Base-by-base conservation (phyloP, 2,329 filamentous ascomycete species). In the Aspergillus sp. region DNA sequence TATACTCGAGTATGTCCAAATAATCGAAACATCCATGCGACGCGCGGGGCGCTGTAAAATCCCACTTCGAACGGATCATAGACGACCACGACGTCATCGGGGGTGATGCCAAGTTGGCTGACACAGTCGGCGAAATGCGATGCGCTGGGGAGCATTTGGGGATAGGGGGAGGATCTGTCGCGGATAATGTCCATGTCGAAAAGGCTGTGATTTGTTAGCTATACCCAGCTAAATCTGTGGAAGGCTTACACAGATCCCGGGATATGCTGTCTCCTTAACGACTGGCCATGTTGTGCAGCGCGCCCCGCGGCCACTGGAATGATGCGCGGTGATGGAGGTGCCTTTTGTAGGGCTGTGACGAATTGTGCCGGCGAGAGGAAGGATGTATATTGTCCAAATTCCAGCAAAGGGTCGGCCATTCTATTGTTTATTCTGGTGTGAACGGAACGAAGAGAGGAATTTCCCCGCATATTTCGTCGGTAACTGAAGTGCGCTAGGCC, bases 21-120 rank as follows among this genome's bases (percentile, higher is more conserved):
- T 23, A 59, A 45, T 3, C 50, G 53, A 38, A 49, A 65, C 4
- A 49, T 58, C 57, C 60, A 65, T 7, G 61, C 62, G 2, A 61
- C 59, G 2, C 62, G 58, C 15, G 62, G 62, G 0, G 62, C 57
- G 5, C 50, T 59, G 43, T 65, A 63, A 5, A 63, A 52, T 4
- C 60, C 62, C 2, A 58, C 49, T 6, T 64, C 61, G 1, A 56
- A 46, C 2, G 60, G 44, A 35, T 65, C 62, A 44, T 64, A 65
- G 12, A 64, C 42, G 30, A 65, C 60, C 2, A 65, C 46, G n/a
- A 55, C 51, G 38, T 59, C 61, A 9, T 57, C 50, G 7, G 52
- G 52, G 9, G 4, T 49, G 42, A 63, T 50, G 12, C 55, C 59
- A 4, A 63, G 49, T 9, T 42, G 37, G 2, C 48, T 42, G 52